phyloP scores from a whole-genome alignment of 257 asterid genomes.

The Gentiana straminea region DNA sequence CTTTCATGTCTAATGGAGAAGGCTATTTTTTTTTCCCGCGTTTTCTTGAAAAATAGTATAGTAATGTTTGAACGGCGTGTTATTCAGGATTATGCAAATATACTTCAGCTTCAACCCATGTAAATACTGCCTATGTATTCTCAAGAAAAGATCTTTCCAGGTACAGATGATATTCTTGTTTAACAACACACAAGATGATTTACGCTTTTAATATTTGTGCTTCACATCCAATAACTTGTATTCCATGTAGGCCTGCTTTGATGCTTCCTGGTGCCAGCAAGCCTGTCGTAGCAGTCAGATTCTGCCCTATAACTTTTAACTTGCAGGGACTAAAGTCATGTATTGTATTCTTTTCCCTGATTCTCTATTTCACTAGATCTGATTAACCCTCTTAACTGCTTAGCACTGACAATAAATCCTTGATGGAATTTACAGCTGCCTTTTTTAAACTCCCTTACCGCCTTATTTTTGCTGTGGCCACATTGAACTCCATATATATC shows the following conservation, averaged over 20 bases:
- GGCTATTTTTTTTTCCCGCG: too few species aligned
- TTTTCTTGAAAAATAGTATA: too few species aligned
- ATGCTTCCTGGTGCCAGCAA: slow-evolving; percentile 97
- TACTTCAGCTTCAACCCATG: slow-evolving; percentile 53
- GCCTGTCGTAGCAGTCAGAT: slow-evolving; percentile 92
- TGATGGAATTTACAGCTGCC: slow-evolving; percentile 37
- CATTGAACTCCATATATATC: slow-evolving; percentile 76
- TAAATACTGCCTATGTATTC: slow-evolving; percentile 72
- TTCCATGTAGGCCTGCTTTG: slow-evolving; percentile 70
- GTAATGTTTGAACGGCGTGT: too few species aligned
- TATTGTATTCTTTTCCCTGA: slow-evolving; percentile 17
- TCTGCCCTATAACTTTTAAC: slow-evolving; percentile 64
- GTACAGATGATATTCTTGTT: slow-evolving; percentile 32
- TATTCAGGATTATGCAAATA: slow-evolving; percentile 70
- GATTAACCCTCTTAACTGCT: neutral
- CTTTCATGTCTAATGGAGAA: too few species aligned
- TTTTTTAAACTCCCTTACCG: slow-evolving; percentile 84
- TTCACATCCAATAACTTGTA: neutral
- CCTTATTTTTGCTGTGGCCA: slow-evolving; percentile 86
- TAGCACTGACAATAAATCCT: slow-evolving; percentile 14
- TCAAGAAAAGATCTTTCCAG: slow-evolving; percentile 91
- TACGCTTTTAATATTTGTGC: too few species aligned
- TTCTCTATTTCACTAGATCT: slow-evolving; percentile 3
- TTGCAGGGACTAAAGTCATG: slow-evolving; percentile 60
- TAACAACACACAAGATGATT: neutral